Percentiles rank a stretch among this genome's conserved stretches.
These are phyloP conservation scores for Rhizopogon sp. DNA, from an alignment of 768 basidiomycete genomes.

Conservation along the genomic window DNA sequence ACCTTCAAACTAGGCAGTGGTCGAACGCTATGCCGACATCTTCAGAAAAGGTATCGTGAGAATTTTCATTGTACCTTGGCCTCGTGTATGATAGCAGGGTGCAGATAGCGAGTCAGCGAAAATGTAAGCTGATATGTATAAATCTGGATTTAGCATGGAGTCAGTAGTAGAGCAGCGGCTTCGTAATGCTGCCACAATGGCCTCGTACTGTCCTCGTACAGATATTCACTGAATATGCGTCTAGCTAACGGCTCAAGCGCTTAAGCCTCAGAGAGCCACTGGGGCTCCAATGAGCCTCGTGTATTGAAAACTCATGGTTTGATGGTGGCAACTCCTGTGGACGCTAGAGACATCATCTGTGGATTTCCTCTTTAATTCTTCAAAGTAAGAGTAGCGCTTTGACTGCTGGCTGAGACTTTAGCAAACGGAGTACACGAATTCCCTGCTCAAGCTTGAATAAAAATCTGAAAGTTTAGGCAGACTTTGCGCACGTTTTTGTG, in stretches of 20 bases:
- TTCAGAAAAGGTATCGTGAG: not conserved
- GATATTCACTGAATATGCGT: too few species aligned
- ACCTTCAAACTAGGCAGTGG: constrained; percentile 10
- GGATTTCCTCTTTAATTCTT: not conserved
- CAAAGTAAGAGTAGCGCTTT: not conserved
- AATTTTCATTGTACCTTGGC: constrained; percentile 2
- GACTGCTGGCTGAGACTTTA: not conserved
- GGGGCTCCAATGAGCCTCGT: not conserved
- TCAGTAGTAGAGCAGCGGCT: not conserved
- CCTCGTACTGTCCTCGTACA: too few species aligned
- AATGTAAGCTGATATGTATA: not conserved
- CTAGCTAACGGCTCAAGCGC: too few species aligned
- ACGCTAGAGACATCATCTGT: not conserved
- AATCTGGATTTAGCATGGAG: not conserved
- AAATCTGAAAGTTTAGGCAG: not conserved
- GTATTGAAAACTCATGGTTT: not conserved
- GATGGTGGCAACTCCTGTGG: not conserved
- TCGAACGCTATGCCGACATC: constrained; percentile 1
- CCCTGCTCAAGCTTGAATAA: not conserved
- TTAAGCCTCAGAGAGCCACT: too few species aligned
- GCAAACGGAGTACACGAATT: not conserved
- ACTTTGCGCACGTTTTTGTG: not conserved
- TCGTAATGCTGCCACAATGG: too few species aligned
- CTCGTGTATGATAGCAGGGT: not conserved
- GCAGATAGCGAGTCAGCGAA: not conserved